A percentile compares a stretch with the other conserved stretches of the same genome.
These are phyloP conservation scores for Lanmaoa rubissima DNA, from an alignment of 768 basidiomycete species.

Conservation along the genomic window DNA sequence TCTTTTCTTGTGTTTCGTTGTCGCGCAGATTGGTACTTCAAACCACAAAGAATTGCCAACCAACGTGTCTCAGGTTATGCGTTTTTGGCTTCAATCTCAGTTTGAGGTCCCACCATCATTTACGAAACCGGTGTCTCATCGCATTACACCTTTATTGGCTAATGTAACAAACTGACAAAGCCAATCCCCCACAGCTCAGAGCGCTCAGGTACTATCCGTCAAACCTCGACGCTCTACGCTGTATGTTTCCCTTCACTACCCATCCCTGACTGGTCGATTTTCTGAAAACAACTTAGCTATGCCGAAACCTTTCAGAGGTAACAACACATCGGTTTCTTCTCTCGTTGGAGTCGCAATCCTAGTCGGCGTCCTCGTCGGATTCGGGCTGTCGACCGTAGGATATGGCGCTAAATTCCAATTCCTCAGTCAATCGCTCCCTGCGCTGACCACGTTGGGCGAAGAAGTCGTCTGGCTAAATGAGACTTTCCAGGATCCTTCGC, in stretches of 20 bases:
- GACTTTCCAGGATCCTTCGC: not conserved
- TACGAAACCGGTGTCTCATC: not conserved
- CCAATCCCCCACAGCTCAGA: conserved; percentile 6
- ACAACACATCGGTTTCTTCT: not conserved
- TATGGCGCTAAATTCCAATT: conserved; percentile 15
- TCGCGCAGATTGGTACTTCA: too few species aligned
- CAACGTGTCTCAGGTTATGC: too few species aligned
- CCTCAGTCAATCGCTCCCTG: conserved; percentile 16
- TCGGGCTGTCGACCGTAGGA: conserved; percentile 20
- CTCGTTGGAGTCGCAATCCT: conserved; percentile 24
- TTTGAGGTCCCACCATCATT: too few species aligned
- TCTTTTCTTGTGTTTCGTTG: too few species aligned
- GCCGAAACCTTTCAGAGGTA: not conserved
- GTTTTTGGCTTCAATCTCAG: too few species aligned
- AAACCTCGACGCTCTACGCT: too few species aligned
- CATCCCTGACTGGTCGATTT: not conserved
- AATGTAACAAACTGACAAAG: not conserved
- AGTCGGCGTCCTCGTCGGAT: conserved; percentile 29
- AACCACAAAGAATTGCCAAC: too few species aligned
- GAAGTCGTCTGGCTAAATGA: conserved; percentile 14
- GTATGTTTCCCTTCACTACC: not conserved
- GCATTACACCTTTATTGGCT: too few species aligned
- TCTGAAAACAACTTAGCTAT: conserved; percentile 1
- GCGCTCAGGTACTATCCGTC: not conserved
- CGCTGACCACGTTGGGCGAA: conserved; percentile 3